A percentile compares a stretch with the other conserved stretches of the same genome.
Conservation (phyloP, 306 rosid genomes). For the Oemleria cerasiformis region DNA sequence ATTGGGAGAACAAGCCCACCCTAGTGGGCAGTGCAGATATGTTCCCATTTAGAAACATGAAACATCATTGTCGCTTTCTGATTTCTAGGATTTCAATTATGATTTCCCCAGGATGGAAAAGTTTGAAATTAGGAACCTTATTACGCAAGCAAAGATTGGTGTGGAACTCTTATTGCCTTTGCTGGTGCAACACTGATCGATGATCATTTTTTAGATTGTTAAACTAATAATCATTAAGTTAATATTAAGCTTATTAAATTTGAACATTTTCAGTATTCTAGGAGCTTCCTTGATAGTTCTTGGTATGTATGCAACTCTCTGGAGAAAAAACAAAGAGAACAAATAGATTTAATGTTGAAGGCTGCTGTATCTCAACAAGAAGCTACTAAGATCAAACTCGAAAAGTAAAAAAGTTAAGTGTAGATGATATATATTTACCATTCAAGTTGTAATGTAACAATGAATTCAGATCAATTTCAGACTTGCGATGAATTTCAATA, state of each 20-base stretch:
- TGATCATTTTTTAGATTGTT: not conserved
- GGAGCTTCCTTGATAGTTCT: slow-evolving; percentile 21
- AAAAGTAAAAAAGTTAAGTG: too few species aligned
- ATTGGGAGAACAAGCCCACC: too few species aligned
- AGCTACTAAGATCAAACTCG: not conserved
- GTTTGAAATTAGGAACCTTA: slow-evolving; percentile 6
- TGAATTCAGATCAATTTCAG: not conserved
- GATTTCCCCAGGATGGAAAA: slow-evolving; percentile 22
- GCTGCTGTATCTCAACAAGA: slow-evolving; percentile 4
- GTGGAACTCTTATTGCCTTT: slow-evolving; percentile 23
- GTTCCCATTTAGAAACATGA: too few species aligned
- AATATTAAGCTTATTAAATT: too few species aligned
- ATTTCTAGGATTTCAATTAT: not conserved
- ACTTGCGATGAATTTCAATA: too few species aligned
- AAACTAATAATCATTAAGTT: too few species aligned
- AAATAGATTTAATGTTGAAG: not conserved
- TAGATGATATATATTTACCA: too few species aligned
- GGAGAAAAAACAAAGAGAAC: slow-evolving; percentile 26
- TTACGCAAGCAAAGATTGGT: slow-evolving; percentile 16
- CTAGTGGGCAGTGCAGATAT: too few species aligned
- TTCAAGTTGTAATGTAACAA: too few species aligned
- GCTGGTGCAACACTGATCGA: slow-evolving; percentile 6
- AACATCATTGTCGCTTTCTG: not conserved
- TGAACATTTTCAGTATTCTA: slow-evolving; percentile 5
- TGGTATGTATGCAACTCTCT: slow-evolving; percentile 25